Conservation (phyloP, 208 protist genomes). For the Trypanosoma conorhini region DNA sequence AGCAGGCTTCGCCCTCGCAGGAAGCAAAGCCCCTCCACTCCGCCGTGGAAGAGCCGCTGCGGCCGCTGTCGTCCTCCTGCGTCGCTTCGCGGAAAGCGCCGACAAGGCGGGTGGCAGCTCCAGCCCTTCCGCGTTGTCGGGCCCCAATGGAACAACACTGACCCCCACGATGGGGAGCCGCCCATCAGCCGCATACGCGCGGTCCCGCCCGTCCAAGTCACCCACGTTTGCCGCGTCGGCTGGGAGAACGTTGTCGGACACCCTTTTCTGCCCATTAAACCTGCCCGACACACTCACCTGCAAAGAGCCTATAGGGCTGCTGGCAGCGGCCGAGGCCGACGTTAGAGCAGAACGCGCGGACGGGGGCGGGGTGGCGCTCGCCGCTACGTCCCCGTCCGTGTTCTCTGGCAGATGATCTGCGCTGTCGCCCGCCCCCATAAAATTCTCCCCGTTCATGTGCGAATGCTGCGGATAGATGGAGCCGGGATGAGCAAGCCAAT, state of each 20-base stretch:
- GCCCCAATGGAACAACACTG: conserved; percentile 12
- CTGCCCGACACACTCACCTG: background rate
- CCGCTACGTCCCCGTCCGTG: background rate
- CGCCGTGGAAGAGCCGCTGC: background rate
- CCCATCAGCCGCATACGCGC: background rate
- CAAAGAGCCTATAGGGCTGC: background rate
- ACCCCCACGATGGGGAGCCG: conserved; percentile 20
- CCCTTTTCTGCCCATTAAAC: background rate
- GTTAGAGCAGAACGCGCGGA: background rate
- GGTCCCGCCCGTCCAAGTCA: background rate
- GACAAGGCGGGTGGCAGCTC: too few species aligned
- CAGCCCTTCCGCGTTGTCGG: background rate
- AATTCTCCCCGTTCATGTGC: background rate
- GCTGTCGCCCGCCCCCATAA: background rate
- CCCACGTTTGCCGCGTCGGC: background rate
- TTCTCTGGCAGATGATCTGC: background rate
- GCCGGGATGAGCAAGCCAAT: background rate
- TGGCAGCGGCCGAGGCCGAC: background rate
- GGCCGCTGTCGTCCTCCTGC: background rate
- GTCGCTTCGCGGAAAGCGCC: background rate
- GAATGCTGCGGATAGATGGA: background rate
- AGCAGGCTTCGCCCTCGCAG: background rate
- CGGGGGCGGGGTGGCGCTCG: background rate
- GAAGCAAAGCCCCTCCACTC: background rate
- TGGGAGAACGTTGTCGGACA: background rate